Base-by-base conservation (phyloP, 495 filamentous ascomycete species). In the Daldinia grandis region DNA sequence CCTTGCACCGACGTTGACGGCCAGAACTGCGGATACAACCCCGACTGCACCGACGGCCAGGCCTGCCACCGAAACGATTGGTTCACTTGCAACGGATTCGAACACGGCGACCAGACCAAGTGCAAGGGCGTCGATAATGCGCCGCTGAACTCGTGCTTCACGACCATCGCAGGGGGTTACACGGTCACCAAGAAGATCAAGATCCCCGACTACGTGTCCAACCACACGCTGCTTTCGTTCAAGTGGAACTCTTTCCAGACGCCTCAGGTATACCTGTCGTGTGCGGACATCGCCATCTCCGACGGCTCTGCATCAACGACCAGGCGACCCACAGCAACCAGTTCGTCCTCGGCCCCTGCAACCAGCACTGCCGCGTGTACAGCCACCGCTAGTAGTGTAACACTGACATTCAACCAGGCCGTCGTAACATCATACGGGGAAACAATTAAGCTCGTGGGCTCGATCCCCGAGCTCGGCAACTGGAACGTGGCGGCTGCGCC, bases 171-270 rank as follows among this genome's bases (percentile, higher is more conserved):
- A 0, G 84, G 84, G 28, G 86, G 86, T 0, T 87, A 86, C 73
- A 85, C 82, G 0, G 85, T 87, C 5, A 84, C 81, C 30, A 87
- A 87, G 80, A 82, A 82, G 72, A 81, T 88, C 72, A 79, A 78
- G 67, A 80, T 88, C 51, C 85, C 85, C 14, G 73, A 78, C 58
- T 73, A 80, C 50, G 81, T 81, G 62, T 30, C 49, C 5, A 82
- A 79, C 17, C 86, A 88, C 74, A 88, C 86, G 5, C 66, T 88
- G 56, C 78, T 88, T 4, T 80, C 79, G 0, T 85, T 85, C 73
- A 81, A 83, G 64, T 88, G 86, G 85, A 88, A 88, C 75, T 84
- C 83, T 0, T 86, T 80, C 70, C 85, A 88, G 77, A 88, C 86
- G 0, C 76, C 78, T 1, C 86, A 88, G 80, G 78, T 86, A 6